phyloP scores from a whole-genome alignment of 1,139 yeast species.

The Zygosaccharomyces sapae region DNA sequence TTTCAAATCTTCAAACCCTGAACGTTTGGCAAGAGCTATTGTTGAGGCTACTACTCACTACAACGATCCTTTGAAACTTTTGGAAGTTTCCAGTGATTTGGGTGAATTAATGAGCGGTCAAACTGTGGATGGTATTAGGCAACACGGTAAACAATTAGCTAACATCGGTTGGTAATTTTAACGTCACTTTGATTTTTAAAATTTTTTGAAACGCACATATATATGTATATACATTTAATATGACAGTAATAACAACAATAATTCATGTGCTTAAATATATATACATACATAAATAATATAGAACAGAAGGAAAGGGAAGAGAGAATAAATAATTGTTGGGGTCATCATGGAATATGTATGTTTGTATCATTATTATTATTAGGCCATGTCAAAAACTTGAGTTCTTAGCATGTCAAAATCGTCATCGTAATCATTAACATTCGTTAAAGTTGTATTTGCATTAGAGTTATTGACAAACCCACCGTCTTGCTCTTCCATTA shows the following conservation, averaged over 20 bases:
- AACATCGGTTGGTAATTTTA: conserved; percentile 28
- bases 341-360: conserved; percentile 4
- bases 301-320: no score
- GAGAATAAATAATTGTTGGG: conserved; percentile 6
- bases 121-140: conserved; percentile 26
- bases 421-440: conserved; percentile 16
- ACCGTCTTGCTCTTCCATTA: conserved; percentile 34
- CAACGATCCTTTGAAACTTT: conserved; percentile 58
- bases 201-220: background rate
- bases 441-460: conserved; percentile 9
- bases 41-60: conserved; percentile 78
- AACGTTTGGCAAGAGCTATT: conserved; percentile 70
- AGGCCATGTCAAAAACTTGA: conserved; percentile 20
- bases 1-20: conserved; percentile 64
- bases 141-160: conserved; percentile 22
- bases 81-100: conserved; percentile 69
- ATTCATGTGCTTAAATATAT: no score
- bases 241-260: no score
- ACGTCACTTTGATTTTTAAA: background rate
- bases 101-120: conserved; percentile 43
- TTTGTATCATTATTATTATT: background rate
- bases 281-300: no score
- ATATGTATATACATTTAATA: background rate
- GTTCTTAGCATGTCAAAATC: conserved; percentile 20
- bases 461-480: conserved; percentile 12